A percentile compares a stretch with the other conserved stretches of the same genome.
Evolutionary conservation across 1,284 basidiomycete genomes (phyloP).

Genomic region (Moesziomyces antarcticus): DNA sequence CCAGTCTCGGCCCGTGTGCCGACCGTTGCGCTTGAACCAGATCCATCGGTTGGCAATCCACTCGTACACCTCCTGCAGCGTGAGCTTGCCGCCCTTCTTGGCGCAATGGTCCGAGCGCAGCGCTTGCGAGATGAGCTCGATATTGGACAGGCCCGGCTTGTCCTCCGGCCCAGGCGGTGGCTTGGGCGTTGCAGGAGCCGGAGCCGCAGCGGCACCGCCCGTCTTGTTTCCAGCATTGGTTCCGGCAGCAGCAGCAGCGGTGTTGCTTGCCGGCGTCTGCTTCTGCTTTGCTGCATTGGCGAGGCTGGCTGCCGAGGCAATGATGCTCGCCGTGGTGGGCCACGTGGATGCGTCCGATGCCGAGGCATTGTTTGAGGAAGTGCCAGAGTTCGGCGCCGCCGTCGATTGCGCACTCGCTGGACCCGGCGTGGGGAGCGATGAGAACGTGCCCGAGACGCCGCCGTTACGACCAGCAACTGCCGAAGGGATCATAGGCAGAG

Average conservation of each 20-base stretch:
- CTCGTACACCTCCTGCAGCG: constrained; percentile 87
- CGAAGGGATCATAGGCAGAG: constrained; percentile 31
- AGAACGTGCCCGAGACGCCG: constrained; percentile 1
- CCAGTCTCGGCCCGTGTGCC: constrained; percentile 64
- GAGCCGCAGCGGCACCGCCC: neutral
- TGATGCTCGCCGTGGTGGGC: constrained; percentile 46
- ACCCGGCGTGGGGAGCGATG: constrained; percentile 11
- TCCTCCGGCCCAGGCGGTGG: constrained; percentile 47
- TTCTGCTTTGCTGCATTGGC: constrained; percentile 37
- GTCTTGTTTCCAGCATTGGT: constrained; percentile 10
- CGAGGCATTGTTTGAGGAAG: constrained; percentile 9
- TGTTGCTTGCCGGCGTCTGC: constrained; percentile 8
- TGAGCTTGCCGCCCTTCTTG: constrained; percentile 79
- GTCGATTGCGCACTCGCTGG: constrained; percentile 12
- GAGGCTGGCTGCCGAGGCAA: constrained; percentile 41
- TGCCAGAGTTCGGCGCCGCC: constrained; percentile 6
- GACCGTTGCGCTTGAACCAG: constrained; percentile 75
- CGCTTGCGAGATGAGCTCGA: constrained; percentile 62
- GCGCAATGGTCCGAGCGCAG: constrained; percentile 52
- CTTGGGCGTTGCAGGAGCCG: constrained; percentile 22
- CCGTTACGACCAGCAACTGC: constrained; percentile 18
- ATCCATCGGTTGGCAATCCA: constrained; percentile 90
- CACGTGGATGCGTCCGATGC: constrained; percentile 26
- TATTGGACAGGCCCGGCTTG: constrained; percentile 62
- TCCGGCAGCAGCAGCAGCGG: constrained; percentile 3